Conservation (phyloP, 2,329 filamentous ascomycete genomes). For the Beauveria bassiana region DNA sequence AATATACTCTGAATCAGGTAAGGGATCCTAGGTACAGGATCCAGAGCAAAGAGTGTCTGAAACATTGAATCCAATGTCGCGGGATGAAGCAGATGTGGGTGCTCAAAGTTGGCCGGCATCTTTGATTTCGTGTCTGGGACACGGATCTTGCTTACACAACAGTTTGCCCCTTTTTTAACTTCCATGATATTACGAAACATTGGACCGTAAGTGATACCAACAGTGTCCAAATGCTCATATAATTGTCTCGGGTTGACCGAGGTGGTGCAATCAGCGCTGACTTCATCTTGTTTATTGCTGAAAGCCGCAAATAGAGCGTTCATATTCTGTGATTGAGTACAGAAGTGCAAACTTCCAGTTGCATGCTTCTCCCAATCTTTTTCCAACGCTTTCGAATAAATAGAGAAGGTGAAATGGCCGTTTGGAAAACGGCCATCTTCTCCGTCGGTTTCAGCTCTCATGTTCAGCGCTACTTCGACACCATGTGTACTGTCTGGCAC, state of each 20-base stretch:
- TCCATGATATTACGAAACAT: conserved; percentile 41
- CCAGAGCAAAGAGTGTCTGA: conserved; percentile 41
- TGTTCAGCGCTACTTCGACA: conserved; percentile 41
- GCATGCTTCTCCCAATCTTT: conserved; percentile 37
- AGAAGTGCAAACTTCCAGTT: conserved; percentile 24
- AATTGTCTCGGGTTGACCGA: conserved; percentile 35
- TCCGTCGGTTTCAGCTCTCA: conserved; percentile 23
- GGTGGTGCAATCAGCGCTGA: conserved; percentile 24
- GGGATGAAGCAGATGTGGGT: conserved; percentile 48
- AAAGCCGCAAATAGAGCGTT: conserved; percentile 16
- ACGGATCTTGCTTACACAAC: conserved; percentile 30
- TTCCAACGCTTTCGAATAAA: conserved; percentile 37
- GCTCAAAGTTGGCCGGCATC: conserved; percentile 48
- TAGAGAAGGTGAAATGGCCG: conserved; percentile 27
- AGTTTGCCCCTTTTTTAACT: conserved; percentile 22
- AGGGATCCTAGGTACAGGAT: conserved; percentile 41
- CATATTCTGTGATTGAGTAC: conserved; percentile 18
- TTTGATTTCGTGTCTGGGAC: conserved; percentile 41
- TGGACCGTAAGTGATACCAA: conserved; percentile 45
- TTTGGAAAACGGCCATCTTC: conserved; percentile 15
- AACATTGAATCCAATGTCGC: conserved; percentile 50
- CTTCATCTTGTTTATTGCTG: conserved; percentile 16
- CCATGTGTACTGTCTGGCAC: conserved; percentile 38
- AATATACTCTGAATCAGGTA: conserved; percentile 37
- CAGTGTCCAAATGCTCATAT: conserved; percentile 41